These are phyloP conservation scores for Arthroderma sp. DNA, from an alignment of 2,329 filamentous ascomycete genomes.

Conservation along the genomic window DNA sequence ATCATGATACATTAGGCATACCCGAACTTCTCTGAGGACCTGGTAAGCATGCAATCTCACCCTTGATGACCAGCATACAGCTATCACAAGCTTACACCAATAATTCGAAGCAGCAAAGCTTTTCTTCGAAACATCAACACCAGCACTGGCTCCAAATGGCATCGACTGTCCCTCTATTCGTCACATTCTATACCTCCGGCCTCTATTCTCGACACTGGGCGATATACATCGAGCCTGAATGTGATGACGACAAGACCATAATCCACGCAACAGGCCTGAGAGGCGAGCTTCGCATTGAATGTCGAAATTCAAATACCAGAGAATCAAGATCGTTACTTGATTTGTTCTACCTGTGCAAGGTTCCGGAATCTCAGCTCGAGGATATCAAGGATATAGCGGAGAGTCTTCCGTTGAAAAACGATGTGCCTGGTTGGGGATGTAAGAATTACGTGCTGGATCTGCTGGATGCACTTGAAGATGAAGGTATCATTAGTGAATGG, in stretches of 20 bases:
- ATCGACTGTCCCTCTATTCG: no score
- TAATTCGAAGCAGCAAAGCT: no score
- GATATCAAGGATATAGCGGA: slow-evolving; percentile 10
- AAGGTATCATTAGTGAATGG: slow-evolving; percentile 8
- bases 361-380: slow-evolving; percentile 2
- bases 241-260: not conserved
- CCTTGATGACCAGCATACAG: no score
- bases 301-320: slow-evolving; percentile 3
- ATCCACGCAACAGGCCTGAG: slow-evolving; percentile 5
- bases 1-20: no score
- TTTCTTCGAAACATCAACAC: no score
- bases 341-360: slow-evolving; percentile 5
- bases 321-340: slow-evolving; percentile 3
- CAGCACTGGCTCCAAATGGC: no score
- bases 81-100: no score
- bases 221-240: no score
- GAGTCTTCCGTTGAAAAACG: slow-evolving; percentile 13
- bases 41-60: no score
- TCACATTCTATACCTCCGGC: no score
- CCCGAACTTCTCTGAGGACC: no score
- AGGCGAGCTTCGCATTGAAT: slow-evolving; percentile 4
- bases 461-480: slow-evolving; percentile 11
- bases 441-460: slow-evolving; percentile 19
- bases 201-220: no score
- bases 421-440: slow-evolving; percentile 15